phyloP scores from a whole-genome alignment of 2,329 filamentous ascomycete species.

The Waltergamsia citrina region DNA sequence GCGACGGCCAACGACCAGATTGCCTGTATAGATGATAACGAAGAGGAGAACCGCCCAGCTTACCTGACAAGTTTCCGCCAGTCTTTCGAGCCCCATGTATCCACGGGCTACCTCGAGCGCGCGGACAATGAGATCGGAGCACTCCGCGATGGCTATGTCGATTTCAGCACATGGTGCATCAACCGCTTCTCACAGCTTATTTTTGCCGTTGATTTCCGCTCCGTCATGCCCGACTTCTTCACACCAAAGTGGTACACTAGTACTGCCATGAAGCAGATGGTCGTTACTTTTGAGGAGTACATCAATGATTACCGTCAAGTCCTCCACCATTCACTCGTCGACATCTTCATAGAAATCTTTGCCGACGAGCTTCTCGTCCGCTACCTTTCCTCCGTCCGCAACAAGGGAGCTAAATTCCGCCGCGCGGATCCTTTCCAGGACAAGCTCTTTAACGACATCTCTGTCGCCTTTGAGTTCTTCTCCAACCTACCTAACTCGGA shows the following conservation, averaged over 20 bases:
- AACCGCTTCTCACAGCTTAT: slow-evolving; percentile 78
- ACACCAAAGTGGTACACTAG: slow-evolving; percentile 80
- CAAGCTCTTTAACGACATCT: slow-evolving; percentile 88
- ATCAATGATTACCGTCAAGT: slow-evolving; percentile 77
- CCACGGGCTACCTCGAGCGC: slow-evolving; percentile 68
- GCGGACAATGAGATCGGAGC: slow-evolving; percentile 63
- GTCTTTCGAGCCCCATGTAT: slow-evolving; percentile 73
- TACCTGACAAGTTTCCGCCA: slow-evolving; percentile 82
- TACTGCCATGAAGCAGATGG: slow-evolving; percentile 86
- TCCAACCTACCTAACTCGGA: slow-evolving; percentile 59
- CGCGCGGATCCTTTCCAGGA: slow-evolving; percentile 81
- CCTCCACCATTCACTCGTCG: slow-evolving; percentile 76
- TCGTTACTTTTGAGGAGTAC: slow-evolving; percentile 93
- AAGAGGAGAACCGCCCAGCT: slow-evolving; percentile 62
- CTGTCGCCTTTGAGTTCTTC: slow-evolving; percentile 87
- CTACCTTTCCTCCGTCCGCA: slow-evolving; percentile 78
- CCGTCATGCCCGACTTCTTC: slow-evolving; percentile 83
- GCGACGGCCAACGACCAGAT: slow-evolving; percentile 98
- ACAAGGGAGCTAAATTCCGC: slow-evolving; percentile 83
- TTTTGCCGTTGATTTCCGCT: slow-evolving; percentile 80
- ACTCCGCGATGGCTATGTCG: slow-evolving; percentile 86
- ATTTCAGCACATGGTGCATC: slow-evolving; percentile 89
- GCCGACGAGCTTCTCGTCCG: slow-evolving; percentile 81
- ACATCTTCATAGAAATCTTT: slow-evolving; percentile 89
- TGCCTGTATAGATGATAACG: slow-evolving; percentile 90